A percentile compares a stretch with the other conserved stretches of the same genome.
Evolutionary conservation across 768 basidiomycete species (phyloP).

Genomic region (Porpolomopsis calyptriformis): DNA sequence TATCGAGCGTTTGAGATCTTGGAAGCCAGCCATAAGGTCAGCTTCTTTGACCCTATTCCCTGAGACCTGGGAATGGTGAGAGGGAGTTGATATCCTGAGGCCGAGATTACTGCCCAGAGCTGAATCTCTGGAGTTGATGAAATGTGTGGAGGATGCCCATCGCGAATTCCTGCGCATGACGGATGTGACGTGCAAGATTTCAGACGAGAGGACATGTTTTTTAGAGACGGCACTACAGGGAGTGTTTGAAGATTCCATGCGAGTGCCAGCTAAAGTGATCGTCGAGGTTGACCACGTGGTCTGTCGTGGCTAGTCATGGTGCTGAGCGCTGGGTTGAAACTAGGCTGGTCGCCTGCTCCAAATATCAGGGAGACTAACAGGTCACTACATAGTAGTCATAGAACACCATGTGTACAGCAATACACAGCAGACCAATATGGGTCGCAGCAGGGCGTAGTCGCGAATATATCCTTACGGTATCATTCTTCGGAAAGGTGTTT

Average conservation of each 20-base stretch:
- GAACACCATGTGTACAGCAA: too few relatives aligned
- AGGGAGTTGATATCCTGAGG: conserved; percentile 49
- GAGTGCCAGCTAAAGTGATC: too few relatives aligned
- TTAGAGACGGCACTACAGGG: conserved; percentile 30
- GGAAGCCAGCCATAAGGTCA: conserved; percentile 84
- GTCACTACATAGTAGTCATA: too few relatives aligned
- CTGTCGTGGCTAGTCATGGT: too few relatives aligned
- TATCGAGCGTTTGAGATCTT: conserved; percentile 69
- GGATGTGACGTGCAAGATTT: conserved; percentile 85
- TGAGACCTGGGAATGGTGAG: conserved; percentile 29
- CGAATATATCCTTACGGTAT: too few relatives aligned
- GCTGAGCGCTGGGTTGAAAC: too few relatives aligned
- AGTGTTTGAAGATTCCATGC: not conserved
- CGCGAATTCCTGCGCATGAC: conserved; percentile 97
- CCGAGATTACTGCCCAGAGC: conserved; percentile 67
- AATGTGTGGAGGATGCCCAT: conserved; percentile 73
- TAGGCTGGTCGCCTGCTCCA: too few relatives aligned
- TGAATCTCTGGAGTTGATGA: conserved; percentile 50
- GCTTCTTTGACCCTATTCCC: conserved; percentile 57
- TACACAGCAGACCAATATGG: too few relatives aligned
- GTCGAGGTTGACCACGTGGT: too few relatives aligned
- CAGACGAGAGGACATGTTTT: conserved; percentile 77
- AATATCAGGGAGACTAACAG: too few relatives aligned
- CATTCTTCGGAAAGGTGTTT: too few relatives aligned
- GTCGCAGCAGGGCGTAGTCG: too few relatives aligned